These are phyloP conservation scores for Salix dunnii DNA, from an alignment of 345 rosid genomes.

Conservation along the genomic window DNA sequence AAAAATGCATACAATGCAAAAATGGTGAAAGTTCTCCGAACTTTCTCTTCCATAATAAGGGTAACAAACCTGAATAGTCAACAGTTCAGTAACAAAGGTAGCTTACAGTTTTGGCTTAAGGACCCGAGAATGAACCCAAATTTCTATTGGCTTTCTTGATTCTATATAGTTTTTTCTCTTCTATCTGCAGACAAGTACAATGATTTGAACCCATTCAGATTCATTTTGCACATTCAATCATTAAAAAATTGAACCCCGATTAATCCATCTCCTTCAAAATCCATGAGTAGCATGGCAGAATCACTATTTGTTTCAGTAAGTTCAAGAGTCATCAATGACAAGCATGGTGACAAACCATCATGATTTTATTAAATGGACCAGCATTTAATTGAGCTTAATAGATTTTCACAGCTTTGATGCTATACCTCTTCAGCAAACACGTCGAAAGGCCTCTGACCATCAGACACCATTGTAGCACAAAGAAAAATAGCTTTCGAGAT, in stretches of 20 bases:
- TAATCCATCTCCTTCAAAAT: neutral
- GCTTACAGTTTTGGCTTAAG: neutral
- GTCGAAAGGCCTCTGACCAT: constrained; percentile 90
- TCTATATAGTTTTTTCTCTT: neutral
- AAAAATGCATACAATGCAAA: neutral
- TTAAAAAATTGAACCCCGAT: neutral
- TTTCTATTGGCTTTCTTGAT: neutral
- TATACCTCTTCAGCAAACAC: constrained; percentile 89
- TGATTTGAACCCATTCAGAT: neutral
- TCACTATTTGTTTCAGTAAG: neutral
- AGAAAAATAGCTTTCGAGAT: constrained; percentile 75
- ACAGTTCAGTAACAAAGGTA: neutral
- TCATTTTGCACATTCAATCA: neutral
- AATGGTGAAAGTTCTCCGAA: neutral
- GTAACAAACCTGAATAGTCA: neutral
- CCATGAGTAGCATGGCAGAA: neutral
- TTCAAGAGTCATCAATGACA: neutral
- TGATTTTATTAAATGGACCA: neutral
- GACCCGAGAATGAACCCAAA: neutral
- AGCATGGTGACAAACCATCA: neutral
- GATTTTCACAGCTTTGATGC: neutral
- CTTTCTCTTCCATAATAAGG: neutral
- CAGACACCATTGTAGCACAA: constrained; percentile 88
- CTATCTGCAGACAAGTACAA: neutral
- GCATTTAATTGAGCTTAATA: neutral